Base-by-base conservation (phyloP, 768 basidiomycete species). In the Kwoniella europaea region DNA sequence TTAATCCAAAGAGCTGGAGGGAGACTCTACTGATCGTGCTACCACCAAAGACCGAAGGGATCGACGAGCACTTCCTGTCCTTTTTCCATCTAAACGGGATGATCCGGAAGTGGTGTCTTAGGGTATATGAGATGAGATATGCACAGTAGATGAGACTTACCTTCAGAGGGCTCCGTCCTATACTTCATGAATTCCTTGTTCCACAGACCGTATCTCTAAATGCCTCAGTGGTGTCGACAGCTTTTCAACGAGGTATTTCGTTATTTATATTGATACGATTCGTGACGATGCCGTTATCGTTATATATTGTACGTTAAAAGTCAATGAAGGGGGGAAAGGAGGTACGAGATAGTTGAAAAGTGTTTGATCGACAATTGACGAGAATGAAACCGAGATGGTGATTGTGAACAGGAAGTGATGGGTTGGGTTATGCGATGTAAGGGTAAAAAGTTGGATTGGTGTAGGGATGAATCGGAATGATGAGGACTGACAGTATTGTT, bases 361-460 rank as follows among this genome's bases (percentile, higher is more conserved):
- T 61, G 59, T 61, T 43, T 61, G 59, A 61, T 61, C 59, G 59
- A 61, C 59, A 44, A 61, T 50, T 7, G 35, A 35, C 35, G 35
- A 35, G 35, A 35, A 35, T 35, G 35, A 7, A 35, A 50, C 12
- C 46, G 46, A 50, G 46, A 6, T 50, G 2, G 46, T 15, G 35
- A 35, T 35, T 35, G 46, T 50, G 18, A 18, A 18, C 13, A 50
- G 18, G 18, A 18, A 50, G 46, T 50, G 46, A 15, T 50, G 46
- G 18, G 46, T 50, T 50, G 46, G 4, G 9, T 13, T 50, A 10
- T 5, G 18, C 13, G 46, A 12, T 13, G 46, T 15, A 50, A 50
- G 46, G 46, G 46, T 50, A 43, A 43, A 20, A 44, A 9, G 35
- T n/a, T 27, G 57, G 27, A 27, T n/a, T 46, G 15, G 7, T 41